Percentiles rank a stretch among this genome's conserved stretches.
Conservation (phyloP, 495 filamentous ascomycete species). For the Parachaetomium inaequale region DNA sequence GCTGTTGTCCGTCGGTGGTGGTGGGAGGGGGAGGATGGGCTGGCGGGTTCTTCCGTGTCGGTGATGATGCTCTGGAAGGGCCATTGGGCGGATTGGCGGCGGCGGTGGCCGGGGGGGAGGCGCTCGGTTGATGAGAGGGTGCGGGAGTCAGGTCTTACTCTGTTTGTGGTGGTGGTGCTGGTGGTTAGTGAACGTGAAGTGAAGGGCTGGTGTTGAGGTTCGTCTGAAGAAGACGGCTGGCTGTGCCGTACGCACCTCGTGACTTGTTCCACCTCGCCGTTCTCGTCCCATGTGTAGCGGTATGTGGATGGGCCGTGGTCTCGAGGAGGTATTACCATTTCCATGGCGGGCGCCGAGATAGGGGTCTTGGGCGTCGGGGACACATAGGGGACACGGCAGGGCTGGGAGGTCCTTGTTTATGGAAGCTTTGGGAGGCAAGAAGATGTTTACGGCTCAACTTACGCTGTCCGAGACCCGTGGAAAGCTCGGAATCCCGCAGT, state of each 20-base stretch:
- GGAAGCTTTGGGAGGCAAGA: neutral
- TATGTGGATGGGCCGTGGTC: slow-evolving; percentile 32
- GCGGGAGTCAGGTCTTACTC: slow-evolving; percentile 18
- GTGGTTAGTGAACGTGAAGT: neutral
- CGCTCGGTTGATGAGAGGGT: slow-evolving; percentile 10
- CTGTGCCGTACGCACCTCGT: slow-evolving; percentile 24
- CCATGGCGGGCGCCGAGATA: slow-evolving; percentile 27
- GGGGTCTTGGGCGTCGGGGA: slow-evolving; percentile 1
- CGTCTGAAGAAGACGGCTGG: neutral
- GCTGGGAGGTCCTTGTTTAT: neutral
- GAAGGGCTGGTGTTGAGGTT: neutral
- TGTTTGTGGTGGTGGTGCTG: neutral
- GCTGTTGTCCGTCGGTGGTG: neutral
- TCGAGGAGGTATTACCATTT: slow-evolving; percentile 33
- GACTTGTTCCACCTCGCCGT: slow-evolving; percentile 32
- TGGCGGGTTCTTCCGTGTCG: neutral
- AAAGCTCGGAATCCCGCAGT: slow-evolving; percentile 5
- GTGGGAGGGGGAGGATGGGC: neutral
- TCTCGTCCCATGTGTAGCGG: slow-evolving; percentile 35
- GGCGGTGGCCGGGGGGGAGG: slow-evolving; percentile 12
- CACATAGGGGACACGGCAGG: slow-evolving; percentile 18
- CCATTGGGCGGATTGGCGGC: slow-evolving; percentile 31
- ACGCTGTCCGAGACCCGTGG: neutral
- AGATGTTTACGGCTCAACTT: slow-evolving; percentile 1
- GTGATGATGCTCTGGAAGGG: slow-evolving; percentile 33